Evolutionary conservation across 2,329 filamentous ascomycete genomes (phyloP).

Genomic region (Aspergillus intermedius): DNA sequence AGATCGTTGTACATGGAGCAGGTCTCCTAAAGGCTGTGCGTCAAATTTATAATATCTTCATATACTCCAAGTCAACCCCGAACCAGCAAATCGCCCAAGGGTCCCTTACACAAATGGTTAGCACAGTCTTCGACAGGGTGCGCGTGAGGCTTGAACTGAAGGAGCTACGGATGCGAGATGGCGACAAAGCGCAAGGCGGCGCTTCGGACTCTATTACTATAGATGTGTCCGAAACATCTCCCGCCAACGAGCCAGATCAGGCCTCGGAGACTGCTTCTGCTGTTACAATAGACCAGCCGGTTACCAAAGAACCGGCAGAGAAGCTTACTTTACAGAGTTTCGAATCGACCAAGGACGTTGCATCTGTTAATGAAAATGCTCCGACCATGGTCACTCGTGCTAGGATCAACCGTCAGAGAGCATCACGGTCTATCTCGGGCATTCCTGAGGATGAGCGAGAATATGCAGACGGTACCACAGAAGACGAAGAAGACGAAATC

Average conservation of each 20-base stretch:
- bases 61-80: conserved; percentile 84
- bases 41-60: conserved; percentile 98
- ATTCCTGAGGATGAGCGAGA: conserved; percentile 32
- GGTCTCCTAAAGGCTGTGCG: conserved; percentile 93
- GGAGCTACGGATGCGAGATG: conserved; percentile 58
- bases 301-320: conserved; percentile 48
- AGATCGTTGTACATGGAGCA: conserved; percentile 95
- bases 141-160: conserved; percentile 81
- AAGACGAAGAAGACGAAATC: conserved; percentile 80
- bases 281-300: conserved; percentile 34
- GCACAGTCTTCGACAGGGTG: conserved; percentile 93
- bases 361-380: conserved; percentile 59
- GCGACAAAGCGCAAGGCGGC: conserved; percentile 27
- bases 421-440: conserved; percentile 39
- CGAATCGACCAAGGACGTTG: conserved; percentile 62
- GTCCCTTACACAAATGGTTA: conserved; percentile 96
- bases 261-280: conserved; percentile 35
- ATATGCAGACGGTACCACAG: conserved; percentile 35
- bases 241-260: conserved; percentile 44
- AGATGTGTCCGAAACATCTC: conserved; percentile 33
- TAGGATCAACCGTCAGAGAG: conserved; percentile 38
- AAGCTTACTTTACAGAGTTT: conserved; percentile 65
- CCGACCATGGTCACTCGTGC: conserved; percentile 61
- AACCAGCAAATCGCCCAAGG: conserved; percentile 98
- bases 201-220: conserved; percentile 32